Base-by-base conservation (phyloP, 192 early-diverging fungal species). In the Phycomyces blakesleeanus region DNA sequence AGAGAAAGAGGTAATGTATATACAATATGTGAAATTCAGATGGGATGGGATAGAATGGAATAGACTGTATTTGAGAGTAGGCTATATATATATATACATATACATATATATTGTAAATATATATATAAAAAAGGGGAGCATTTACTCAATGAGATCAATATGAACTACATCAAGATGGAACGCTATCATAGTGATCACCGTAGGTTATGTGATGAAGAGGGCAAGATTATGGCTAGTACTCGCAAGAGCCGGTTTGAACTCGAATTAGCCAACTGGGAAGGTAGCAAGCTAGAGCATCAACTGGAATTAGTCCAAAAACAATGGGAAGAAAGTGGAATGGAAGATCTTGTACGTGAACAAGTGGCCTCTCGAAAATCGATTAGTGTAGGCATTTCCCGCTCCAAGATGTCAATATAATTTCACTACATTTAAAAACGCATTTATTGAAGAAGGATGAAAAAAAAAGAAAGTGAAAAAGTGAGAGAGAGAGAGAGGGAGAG, bases 1-100 rank as follows among this genome's bases (percentile, higher is more conserved):
- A 50, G 67, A 69, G 25, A 69, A 69, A 69, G 67, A 69, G 52
- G 67, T 69, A 68, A 61, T 34, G n/a, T n/a, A n/a, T n/a, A n/a
- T n/a, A n/a, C n/a, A n/a, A n/a, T n/a, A n/a, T n/a, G n/a, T n/a
- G n/a, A n/a, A n/a, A n/a, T n/a, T n/a, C n/a, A n/a, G n/a, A n/a
- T n/a, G 5, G 27, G 37, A 51, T 49, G 50, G 40, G 0, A 61
- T 18, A 34, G 11, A 49, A 27, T 42, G 5, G 29, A 4, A 24
- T 2, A 15, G 29, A 22, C 14, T 10, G 21, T 21, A 21, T 29
- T 16, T 7, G 5, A 44, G 6, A 3, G 27, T 24, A 18, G n/a
- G n/a, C n/a, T n/a, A n/a, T n/a, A n/a, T n/a, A n/a, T n/a, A n/a
- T n/a, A n/a, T n/a, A n/a, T n/a, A n/a, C n/a, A n/a, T n/a, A n/a